A percentile compares a stretch with the other conserved stretches of the same genome.
Conservation (phyloP, 345 rosid species). For the Camelina sativa region DNA sequence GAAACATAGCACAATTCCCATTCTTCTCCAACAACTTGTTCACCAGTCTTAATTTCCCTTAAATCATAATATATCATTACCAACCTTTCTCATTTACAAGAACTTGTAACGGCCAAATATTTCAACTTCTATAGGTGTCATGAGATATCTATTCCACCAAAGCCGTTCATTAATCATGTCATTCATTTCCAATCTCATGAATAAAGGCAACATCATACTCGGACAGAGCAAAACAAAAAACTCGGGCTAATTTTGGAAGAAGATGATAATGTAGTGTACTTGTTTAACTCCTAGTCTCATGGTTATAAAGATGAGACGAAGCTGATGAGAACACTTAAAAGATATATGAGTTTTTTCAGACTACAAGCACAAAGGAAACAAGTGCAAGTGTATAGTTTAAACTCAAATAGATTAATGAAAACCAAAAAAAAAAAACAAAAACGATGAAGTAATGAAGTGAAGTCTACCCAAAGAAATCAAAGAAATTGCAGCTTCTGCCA, state of each 20-base stretch:
- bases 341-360: conserved; percentile 40
- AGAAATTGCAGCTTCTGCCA: conserved; percentile 52
- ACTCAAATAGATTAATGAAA: background rate
- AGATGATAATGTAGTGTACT: background rate
- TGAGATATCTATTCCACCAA: background rate
- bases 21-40: background rate
- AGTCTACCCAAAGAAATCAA: conserved; percentile 52
- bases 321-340: conserved; percentile 32
- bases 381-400: conserved; percentile 43
- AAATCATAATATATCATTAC: background rate
- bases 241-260: background rate
- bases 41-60: background rate
- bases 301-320: background rate
- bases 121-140: background rate
- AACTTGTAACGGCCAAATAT: background rate
- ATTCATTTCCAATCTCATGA: background rate
- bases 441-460: background rate
- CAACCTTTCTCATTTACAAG: no score
- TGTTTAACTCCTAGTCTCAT: conserved; percentile 38
- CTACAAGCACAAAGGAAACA: conserved; percentile 24
- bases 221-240: background rate
- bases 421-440: no score
- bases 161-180: background rate
- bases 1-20: background rate
- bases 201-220: background rate